Conservation (phyloP, 2,329 filamentous ascomycete species). For the Trichoderma gracile region DNA sequence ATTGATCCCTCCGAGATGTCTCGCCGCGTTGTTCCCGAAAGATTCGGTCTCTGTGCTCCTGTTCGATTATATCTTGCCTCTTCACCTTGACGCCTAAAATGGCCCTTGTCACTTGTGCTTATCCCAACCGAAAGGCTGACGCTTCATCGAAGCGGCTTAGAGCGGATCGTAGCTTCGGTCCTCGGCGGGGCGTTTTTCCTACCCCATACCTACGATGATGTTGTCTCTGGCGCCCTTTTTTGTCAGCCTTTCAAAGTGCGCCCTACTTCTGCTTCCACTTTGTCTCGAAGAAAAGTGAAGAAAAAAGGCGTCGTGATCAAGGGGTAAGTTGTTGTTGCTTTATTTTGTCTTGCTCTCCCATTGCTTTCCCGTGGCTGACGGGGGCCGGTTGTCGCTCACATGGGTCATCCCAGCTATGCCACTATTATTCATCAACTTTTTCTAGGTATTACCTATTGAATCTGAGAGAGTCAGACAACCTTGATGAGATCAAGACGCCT, state of each 20-base stretch:
- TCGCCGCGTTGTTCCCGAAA: not conserved
- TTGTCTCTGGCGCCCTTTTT: conserved; percentile 18
- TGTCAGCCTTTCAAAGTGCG: not conserved
- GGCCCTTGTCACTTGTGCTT: not conserved
- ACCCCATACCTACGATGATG: not conserved
- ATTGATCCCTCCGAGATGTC: not conserved
- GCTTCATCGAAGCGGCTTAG: conserved; percentile 6
- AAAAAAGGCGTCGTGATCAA: not conserved
- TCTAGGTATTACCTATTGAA: not conserved
- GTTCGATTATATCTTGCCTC: too few species aligned
- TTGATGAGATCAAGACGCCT: not conserved
- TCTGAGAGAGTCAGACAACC: not conserved
- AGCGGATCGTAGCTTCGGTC: conserved; percentile 19
- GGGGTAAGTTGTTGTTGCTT: not conserved
- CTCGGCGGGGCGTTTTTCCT: conserved; percentile 23
- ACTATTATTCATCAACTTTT: conserved; percentile 19
- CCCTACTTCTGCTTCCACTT: not conserved
- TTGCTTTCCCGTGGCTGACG: not conserved
- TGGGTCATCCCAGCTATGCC: not conserved
- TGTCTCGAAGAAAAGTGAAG: not conserved
- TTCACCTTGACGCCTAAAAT: not conserved
- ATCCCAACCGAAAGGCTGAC: not conserved
- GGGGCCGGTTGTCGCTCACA: not conserved
- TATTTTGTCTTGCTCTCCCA: not conserved
- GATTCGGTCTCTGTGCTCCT: not conserved